These are phyloP conservation scores for Neurospora sp. DNA, from an alignment of 495 filamentous ascomycete genomes.

Conservation along the genomic window DNA sequence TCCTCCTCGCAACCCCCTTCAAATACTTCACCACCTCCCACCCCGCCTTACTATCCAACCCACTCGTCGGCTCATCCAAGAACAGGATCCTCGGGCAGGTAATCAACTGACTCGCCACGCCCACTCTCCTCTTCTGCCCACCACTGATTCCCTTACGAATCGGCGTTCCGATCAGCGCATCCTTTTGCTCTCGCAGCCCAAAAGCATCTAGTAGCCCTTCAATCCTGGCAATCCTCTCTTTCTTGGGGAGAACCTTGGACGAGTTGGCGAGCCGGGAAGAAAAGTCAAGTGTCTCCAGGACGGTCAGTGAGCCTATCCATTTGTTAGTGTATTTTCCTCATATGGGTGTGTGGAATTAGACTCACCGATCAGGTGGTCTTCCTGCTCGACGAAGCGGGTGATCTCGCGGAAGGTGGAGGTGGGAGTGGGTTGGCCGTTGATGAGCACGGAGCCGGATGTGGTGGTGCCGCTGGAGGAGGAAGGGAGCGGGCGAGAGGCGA, in stretches of 20 bases:
- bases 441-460: slow-evolving; percentile 31
- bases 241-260: slow-evolving; percentile 11
- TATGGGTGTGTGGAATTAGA: too few relatives aligned
- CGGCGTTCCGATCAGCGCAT: slow-evolving; percentile 64
- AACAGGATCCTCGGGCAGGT: slow-evolving; percentile 71
- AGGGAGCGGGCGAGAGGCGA: slow-evolving; percentile 58
- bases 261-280: slow-evolving; percentile 62
- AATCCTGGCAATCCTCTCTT: slow-evolving; percentile 67
- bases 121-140: slow-evolving; percentile 69
- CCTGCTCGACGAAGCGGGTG: slow-evolving; percentile 72
- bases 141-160: slow-evolving; percentile 70
- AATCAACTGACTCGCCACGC: slow-evolving; percentile 68
- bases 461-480: background rate
- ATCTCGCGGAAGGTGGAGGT: slow-evolving; percentile 37
- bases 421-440: slow-evolving; percentile 43
- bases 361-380: slow-evolving; percentile 64
- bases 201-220: slow-evolving; percentile 78
- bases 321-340: too few relatives aligned
- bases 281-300: slow-evolving; percentile 66
- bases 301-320: slow-evolving; percentile 45
- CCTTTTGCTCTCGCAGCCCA: slow-evolving; percentile 58
- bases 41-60: slow-evolving; percentile 69
- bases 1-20: slow-evolving; percentile 52
- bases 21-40: slow-evolving; percentile 75
- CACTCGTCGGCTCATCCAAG: slow-evolving; percentile 73